Evolutionary conservation across 2,329 filamentous ascomycete genomes (phyloP).

Genomic region (Calycina marina): DNA sequence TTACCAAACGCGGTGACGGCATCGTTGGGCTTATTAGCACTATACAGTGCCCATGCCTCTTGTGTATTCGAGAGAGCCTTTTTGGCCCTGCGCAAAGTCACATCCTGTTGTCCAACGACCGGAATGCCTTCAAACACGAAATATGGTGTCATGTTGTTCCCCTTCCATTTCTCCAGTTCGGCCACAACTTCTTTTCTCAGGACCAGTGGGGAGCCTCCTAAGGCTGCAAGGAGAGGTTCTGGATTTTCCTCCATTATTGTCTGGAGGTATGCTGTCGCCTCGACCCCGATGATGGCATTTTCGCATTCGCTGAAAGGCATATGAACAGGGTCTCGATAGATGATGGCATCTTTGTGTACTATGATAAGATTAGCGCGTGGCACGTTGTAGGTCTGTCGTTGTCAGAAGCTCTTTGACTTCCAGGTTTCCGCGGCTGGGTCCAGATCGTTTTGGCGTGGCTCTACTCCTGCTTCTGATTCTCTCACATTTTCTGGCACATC

Average conservation of each 20-base stretch:
- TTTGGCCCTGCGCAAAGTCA: constrained; percentile 47
- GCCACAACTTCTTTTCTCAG: constrained; percentile 61
- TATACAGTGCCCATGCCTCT: constrained; percentile 77
- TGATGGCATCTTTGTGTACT: too few relatives aligned
- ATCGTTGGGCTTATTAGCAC: constrained; percentile 60
- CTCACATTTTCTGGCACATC: too few relatives aligned
- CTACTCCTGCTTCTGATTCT: too few relatives aligned
- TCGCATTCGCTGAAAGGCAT: constrained; percentile 55
- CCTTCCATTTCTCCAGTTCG: constrained; percentile 60
- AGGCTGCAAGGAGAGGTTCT: constrained; percentile 78
- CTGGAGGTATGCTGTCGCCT: constrained; percentile 80
- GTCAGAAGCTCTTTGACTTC: too few relatives aligned
- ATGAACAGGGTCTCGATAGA: too few relatives aligned
- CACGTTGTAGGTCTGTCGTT: too few relatives aligned
- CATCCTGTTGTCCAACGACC: constrained; percentile 59
- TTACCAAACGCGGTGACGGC: constrained; percentile 81
- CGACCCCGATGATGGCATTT: constrained; percentile 65
- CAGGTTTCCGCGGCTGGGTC: too few relatives aligned
- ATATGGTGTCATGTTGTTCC: constrained; percentile 56
- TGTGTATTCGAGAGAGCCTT: constrained; percentile 57
- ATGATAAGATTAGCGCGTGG: too few relatives aligned
- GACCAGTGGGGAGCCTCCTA: constrained; percentile 75
- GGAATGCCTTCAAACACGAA: constrained; percentile 90
- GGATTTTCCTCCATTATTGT: constrained; percentile 56
- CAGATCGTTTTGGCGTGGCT: too few relatives aligned